Base-by-base conservation (phyloP, 768 basidiomycete genomes). In the Phlebiopsis gigantea region DNA sequence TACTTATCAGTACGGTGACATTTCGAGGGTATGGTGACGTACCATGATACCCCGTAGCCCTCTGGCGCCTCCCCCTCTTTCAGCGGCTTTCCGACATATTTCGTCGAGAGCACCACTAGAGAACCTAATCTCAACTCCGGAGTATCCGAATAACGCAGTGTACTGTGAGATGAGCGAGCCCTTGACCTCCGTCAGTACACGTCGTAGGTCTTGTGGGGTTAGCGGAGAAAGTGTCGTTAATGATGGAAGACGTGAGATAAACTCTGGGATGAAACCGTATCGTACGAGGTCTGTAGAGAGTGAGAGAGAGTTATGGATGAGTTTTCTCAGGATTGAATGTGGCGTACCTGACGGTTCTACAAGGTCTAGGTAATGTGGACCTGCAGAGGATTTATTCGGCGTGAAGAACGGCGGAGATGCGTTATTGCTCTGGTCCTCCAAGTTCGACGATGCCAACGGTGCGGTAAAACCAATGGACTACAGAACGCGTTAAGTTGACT, bases 131-230 rank as follows among this genome's bases (percentile, higher is more conserved):
- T 94, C 92, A 21, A 89, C 85, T 3, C 88, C 90, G 7, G 88
- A 92, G 63, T 87, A 87, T 26, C 80, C 84, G 67, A 95, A 94
- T 39, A 93, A 77, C 3, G 91, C 81, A 25, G 82, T 83, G 64
- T 95, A 97, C 68, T 98, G 96, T 24, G 90, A 91, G 46, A 96
- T 78, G 14, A 98, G 78, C 2, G 93, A 93, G 17, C 95, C 93
- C 65, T 87, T 86, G 50, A 98, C 93, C 63, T 97, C 93, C 1
- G 90, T 91, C 43, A 98, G 78, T 57, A 98, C 91, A n/a, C 87
- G 82, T 25, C 93, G 82, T 17, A 98, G 78, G 69, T 98, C 96
- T 10, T 81, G 67, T 9, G 88, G 79, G 5, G 89, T 87, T 2
- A 98, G 77, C 5, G 90, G 87, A 5, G 87, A 71, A 5, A 98